Evolutionary conservation across 768 basidiomycete genomes (phyloP), one percentile per base, ranked within the genome.

Genomic region (Kwoniella sp.): DNA sequence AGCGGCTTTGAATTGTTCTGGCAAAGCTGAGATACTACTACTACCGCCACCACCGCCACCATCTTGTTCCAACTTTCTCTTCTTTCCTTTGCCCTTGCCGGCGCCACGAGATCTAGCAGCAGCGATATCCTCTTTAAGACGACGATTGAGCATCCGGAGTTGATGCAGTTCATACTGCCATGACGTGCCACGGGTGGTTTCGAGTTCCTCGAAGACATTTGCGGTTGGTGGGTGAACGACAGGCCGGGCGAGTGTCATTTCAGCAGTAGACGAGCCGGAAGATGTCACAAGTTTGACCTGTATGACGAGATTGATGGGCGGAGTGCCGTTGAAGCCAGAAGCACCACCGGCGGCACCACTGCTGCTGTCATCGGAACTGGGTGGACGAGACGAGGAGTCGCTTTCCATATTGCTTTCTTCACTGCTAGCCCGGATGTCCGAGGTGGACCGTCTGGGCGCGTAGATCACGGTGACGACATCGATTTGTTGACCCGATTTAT

Each of bases 81-180:
- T 69, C 61, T 68, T 71, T 20, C 55, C 61, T 38, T 73, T 77
- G n/a, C 51, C 57, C 45, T 63, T 68, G 5, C 51, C 55, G n/a
- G 65, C 71, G 13, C 63, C 63, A n/a, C 52, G 38, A 12, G 65
- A 55, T 34, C 58, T 63, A 3, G 74, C 70, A 1, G 69, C 63
- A 4, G 58, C 77, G 29, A 87, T 66, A 73, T 91, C 89, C 52
- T 89, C 88, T 57, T 79, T 79, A 61, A 92, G 68, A 66, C 87
- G 81, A 79, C 86, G 84, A 73, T 92, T 92, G 58, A 85, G 83
- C 72, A 88, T 87, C 74, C 87, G 85, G 69, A 93, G 83, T 79
- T 93, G 90, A 81, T 92, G 89, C 54, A 94, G 83, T 82, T 93
- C 91, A 71, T 92, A 95, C 82, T 95, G 93, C 93, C 93, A 96